phyloP scores from a whole-genome alignment of 306 rosid species.

The Herpetospermum pedunculosum region DNA sequence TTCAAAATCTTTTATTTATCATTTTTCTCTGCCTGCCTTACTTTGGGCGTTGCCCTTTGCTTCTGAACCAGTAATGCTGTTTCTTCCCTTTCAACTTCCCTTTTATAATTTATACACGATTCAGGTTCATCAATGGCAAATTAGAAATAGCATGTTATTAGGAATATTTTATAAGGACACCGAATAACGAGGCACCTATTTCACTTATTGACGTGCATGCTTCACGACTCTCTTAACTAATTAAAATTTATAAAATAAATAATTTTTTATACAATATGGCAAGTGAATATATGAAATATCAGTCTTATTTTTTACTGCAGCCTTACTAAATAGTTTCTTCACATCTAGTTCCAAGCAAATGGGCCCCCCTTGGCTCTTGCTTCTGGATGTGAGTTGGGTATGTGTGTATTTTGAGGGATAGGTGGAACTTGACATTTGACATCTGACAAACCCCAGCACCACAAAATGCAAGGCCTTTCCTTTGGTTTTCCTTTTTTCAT shows the following conservation, averaged over 20 bases:
- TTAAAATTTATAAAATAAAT: background rate
- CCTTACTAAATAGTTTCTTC: background rate
- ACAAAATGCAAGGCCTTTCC: background rate
- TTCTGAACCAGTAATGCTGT: background rate
- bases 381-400: constrained; percentile 2
- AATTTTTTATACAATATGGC: background rate
- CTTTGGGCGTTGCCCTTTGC: background rate
- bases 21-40: background rate
- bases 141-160: background rate
- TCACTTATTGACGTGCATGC: background rate
- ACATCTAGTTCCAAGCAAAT: background rate
- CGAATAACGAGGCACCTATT: background rate
- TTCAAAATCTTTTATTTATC: background rate
- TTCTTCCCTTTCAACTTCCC: background rate
- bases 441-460: background rate
- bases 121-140: background rate
- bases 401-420: background rate
- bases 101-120: background rate
- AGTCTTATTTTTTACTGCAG: background rate
- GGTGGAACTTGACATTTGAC: background rate
- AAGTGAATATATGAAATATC: background rate
- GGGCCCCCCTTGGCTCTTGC: background rate
- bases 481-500: background rate
- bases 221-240: background rate
- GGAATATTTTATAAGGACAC: background rate